Conservation (phyloP, 257 asterid genomes). For the Lycium barbarum region DNA sequence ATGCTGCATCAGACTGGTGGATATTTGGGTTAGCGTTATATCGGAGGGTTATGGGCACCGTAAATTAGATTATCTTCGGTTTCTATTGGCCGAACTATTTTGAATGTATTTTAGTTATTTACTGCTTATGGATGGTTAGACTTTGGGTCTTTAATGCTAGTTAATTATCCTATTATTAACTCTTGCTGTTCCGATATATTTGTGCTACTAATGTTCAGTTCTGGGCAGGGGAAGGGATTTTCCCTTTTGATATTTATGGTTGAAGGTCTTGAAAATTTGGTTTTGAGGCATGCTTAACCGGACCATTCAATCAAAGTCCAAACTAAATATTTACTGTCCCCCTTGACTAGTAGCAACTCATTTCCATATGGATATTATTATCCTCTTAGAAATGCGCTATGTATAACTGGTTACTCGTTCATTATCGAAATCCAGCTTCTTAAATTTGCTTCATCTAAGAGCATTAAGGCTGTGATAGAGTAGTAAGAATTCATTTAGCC, state of each 20-base stretch:
- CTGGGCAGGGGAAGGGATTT: background rate
- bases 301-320: background rate
- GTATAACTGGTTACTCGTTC: background rate
- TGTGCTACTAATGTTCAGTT: background rate
- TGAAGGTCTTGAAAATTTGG: background rate
- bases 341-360: background rate
- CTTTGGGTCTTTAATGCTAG: background rate
- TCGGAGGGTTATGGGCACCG: background rate
- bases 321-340: background rate
- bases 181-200: background rate
- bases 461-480: too few relatives aligned
- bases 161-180: background rate
- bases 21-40: background rate
- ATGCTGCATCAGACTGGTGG: conserved; percentile 48
- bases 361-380: too few relatives aligned
- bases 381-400: too few relatives aligned
- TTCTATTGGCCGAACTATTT: background rate
- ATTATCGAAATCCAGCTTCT: background rate
- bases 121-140: background rate
- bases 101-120: background rate
- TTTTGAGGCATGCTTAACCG: background rate
- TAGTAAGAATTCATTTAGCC: too few relatives aligned
- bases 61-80: background rate
- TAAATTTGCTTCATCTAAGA: background rate
- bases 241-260: background rate